A percentile compares a stretch with the other conserved stretches of the same genome.
These are phyloP conservation scores for Didymella exigua DNA, from an alignment of 2,329 filamentous ascomycete species.

Conservation along the genomic window DNA sequence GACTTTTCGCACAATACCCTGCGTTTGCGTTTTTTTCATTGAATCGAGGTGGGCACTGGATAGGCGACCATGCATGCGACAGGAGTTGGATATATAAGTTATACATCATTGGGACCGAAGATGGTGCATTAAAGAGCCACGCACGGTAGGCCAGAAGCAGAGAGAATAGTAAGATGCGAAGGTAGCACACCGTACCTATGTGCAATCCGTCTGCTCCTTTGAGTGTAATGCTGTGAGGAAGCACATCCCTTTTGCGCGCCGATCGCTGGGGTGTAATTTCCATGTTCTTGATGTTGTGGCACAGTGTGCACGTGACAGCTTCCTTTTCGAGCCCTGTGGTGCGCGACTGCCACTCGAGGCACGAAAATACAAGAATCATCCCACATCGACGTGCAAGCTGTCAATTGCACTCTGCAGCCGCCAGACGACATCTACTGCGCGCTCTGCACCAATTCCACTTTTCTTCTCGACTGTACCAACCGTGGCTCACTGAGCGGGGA, in stretches of 20 bases:
- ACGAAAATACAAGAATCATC: conserved; percentile 21
- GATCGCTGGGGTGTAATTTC: conserved; percentile 14
- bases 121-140: not conserved
- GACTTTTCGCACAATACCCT: conserved; percentile 43
- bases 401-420: conserved; percentile 32
- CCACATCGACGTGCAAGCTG: conserved; percentile 20
- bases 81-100: not conserved
- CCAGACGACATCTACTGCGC: conserved; percentile 1
- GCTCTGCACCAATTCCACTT: conserved; percentile 11
- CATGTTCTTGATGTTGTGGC: conserved; percentile 11
- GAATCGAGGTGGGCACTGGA: not conserved
- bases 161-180: not conserved
- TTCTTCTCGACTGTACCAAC: conserved; percentile 10
- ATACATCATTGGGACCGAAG: not conserved
- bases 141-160: not conserved
- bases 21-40: conserved; percentile 24
- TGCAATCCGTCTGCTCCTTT: not conserved
- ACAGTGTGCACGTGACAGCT: conserved; percentile 43
- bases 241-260: conserved; percentile 1
- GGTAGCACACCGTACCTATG: not conserved
- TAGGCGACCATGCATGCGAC: not conserved
- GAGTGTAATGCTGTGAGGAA: not conserved
- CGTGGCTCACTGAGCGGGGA: conserved; percentile 31
- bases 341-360: conserved; percentile 31
- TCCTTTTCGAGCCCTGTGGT: conserved; percentile 21